These are phyloP conservation scores for Trichoderma harzianum DNA, from an alignment of 2,329 filamentous ascomycete genomes.

Conservation along the genomic window DNA sequence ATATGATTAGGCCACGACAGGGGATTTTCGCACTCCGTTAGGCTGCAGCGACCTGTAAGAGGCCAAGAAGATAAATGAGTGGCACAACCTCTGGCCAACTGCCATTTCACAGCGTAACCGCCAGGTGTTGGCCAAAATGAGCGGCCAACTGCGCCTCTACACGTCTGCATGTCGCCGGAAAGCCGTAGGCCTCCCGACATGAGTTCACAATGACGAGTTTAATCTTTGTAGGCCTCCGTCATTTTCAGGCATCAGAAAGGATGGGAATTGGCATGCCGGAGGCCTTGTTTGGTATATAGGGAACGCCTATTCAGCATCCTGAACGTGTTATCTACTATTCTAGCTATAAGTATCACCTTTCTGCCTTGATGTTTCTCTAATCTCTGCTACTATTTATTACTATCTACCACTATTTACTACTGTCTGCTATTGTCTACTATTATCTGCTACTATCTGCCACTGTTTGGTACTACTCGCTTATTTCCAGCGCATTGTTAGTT, in stretches of 20 bases:
- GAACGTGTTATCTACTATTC: neutral
- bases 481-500: neutral
- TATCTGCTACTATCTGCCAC: no score
- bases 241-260: neutral
- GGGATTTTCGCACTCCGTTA: neutral
- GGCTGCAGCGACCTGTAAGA: neutral
- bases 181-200: neutral
- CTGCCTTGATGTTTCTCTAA: neutral
- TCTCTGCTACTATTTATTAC: neutral
- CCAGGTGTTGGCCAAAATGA: neutral
- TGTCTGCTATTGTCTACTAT: no score
- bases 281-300: neutral
- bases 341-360: neutral
- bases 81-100: neutral
- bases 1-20: conserved; percentile 3
- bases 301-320: neutral
- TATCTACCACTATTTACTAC: neutral
- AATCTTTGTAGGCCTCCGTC: neutral
- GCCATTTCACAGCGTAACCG: neutral
- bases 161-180: neutral
- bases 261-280: no score
- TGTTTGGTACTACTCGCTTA: no score
- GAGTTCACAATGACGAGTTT: neutral
- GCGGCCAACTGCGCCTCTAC: conserved; percentile 3
- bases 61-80: neutral